Evolutionary conservation across 805 yeast species (phyloP), one percentile per base, ranked within the genome.

Genomic region (Allodekkera sacchari): DNA sequence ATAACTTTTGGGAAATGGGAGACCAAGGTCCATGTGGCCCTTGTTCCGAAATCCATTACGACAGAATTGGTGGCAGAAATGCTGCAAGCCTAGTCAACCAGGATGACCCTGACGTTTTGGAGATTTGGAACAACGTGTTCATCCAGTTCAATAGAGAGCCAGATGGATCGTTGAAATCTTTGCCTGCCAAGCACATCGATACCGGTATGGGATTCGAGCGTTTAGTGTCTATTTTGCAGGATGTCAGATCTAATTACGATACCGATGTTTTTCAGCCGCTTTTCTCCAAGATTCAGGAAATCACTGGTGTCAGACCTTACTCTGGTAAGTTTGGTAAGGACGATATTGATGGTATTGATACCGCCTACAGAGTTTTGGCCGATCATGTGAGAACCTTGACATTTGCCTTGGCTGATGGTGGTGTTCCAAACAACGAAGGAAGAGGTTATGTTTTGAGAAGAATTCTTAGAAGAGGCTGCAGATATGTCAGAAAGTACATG

Each of bases 1-100:
- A 92, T 58, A 92, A 92, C 64, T 92, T 92, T 62, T 92, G 99
- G 99, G 99, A 92, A 67, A 92, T 92, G 99, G 99, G 99, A 50
- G 99, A 94, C 54, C 97, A 89, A 66, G 99, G 99, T 45, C 99
- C 99, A 30, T 92, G 99, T 68, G 99, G 99, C 41, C 99, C 99
- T 32, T 94, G 98, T 64, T 82, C 95, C 16, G 99, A 92, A 62
- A 73, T 92, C 47, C 99, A 92, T 61, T 92, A 85, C 59, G 99
- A 92, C 61, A 78, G 98, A 63, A 87, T 92, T 43, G 98, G 98
- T 44, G 96, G 97, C 37, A 80, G 99, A 68, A 89, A 92, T 53
- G 98, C 97, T 34, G 68, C 96, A 13, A 50, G 61, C 41, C 68
- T 94, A 43, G 99, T 92, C 48, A 92, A 92, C 57, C 75, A 74